Percentiles rank a stretch among this genome's conserved stretches.
These are phyloP conservation scores for Miamiensis avidus DNA, from an alignment of 169 alveolate species.

Conservation along the genomic window DNA sequence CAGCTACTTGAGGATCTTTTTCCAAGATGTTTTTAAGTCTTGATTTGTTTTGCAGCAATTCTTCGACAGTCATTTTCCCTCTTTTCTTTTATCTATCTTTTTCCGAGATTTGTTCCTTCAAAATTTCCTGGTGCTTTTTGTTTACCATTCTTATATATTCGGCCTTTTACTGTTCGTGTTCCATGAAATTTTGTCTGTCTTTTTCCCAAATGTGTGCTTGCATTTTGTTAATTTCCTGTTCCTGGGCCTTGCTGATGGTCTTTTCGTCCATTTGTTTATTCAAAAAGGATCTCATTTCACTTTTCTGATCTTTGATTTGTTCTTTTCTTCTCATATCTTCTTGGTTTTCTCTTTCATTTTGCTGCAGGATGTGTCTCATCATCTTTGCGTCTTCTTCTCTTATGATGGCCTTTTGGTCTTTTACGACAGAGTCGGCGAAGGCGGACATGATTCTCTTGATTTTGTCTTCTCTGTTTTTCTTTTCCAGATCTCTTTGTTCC, in stretches of 20 bases:
- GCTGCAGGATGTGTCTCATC: constrained; percentile 36
- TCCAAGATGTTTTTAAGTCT: constrained; percentile 10
- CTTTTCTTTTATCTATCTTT: constrained; percentile 9
- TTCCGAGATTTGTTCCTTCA: constrained; percentile 40
- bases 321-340: constrained; percentile 34
- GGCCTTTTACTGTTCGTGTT: constrained; percentile 35
- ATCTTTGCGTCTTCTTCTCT: constrained; percentile 47
- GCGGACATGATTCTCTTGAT: constrained; percentile 44
- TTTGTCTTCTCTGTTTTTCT: constrained; percentile 47
- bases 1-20: constrained; percentile 2
- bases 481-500: constrained; percentile 36
- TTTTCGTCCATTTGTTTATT: constrained; percentile 44
- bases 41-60: constrained; percentile 18
- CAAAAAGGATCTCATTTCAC: constrained; percentile 44
- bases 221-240: constrained; percentile 37
- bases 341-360: constrained; percentile 26
- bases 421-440: constrained; percentile 38
- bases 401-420: constrained; percentile 39
- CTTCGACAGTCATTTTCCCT: constrained; percentile 30
- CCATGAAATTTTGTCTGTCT: constrained; percentile 23
- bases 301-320: constrained; percentile 3
- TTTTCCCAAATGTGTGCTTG: constrained; percentile 41
- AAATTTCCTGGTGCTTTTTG: constrained; percentile 37
- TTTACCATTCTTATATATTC: constrained; percentile 42
- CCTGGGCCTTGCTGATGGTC: constrained; percentile 21